These are phyloP conservation scores for Salvia sclarea DNA, from an alignment of 305 asterid genomes.

Conservation along the genomic window DNA sequence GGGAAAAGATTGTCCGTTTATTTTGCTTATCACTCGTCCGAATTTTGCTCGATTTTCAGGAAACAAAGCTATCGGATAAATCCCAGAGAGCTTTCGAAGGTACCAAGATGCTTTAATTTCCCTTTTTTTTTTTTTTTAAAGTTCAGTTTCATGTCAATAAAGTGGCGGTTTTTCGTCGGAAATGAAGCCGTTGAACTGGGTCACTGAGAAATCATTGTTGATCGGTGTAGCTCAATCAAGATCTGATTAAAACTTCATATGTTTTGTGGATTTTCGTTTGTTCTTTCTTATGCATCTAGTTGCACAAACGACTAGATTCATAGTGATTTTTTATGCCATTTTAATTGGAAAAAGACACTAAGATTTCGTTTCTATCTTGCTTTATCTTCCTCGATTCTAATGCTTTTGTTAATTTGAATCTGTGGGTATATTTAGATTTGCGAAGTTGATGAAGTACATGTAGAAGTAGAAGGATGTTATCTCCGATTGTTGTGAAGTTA, in stretches of 20 bases:
- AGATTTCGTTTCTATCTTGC: neutral
- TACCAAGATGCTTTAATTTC: neutral
- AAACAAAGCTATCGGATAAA: neutral
- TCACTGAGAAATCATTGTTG: neutral
- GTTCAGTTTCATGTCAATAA: slow-evolving; percentile 14
- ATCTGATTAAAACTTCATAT: neutral
- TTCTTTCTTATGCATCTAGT: neutral
- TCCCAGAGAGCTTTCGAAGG: slow-evolving; percentile 25
- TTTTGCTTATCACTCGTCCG: slow-evolving; percentile 6
- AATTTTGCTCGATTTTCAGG: neutral
- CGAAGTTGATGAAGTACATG: neutral
- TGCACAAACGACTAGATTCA: neutral
- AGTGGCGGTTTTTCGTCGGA: neutral
- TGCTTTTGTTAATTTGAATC: neutral
- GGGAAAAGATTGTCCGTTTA: neutral
- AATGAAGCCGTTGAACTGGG: neutral
- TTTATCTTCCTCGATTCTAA: neutral
- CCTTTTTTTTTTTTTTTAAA: neutral
- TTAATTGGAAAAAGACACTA: neutral
- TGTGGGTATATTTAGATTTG: neutral
- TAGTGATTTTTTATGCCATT: neutral
- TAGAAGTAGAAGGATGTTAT: neutral
- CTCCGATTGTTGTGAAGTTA: neutral
- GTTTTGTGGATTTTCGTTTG: neutral
- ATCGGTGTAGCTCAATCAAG: neutral